These are phyloP conservation scores for Gentiana macrophylla DNA, from an alignment of 257 asterid species.

Conservation along the genomic window DNA sequence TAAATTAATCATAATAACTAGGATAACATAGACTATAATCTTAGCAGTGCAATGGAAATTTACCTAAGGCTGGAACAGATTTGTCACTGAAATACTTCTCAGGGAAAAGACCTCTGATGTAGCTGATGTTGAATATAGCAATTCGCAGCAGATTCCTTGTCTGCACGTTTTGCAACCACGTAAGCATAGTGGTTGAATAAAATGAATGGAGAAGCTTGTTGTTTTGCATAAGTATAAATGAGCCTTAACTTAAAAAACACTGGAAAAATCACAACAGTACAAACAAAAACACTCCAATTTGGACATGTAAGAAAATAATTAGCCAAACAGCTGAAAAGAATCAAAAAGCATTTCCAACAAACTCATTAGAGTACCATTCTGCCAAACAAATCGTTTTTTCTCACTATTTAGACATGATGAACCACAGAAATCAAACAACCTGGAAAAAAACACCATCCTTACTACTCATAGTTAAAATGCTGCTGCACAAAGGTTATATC, in stretches of 20 bases:
- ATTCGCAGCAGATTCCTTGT: constrained; percentile 91
- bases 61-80: constrained; percentile 89
- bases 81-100: constrained; percentile 90
- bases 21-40: too few relatives aligned
- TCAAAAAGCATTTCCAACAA: not conserved
- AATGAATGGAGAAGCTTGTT: not conserved
- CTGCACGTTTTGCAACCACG: constrained; percentile 22
- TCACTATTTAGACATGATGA: too few relatives aligned
- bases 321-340: not conserved
- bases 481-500: too few relatives aligned
- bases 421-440: too few relatives aligned
- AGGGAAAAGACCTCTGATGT: constrained; percentile 95
- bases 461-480: too few relatives aligned
- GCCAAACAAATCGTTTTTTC: too few relatives aligned
- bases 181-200: not conserved
- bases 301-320: not conserved
- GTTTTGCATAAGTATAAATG: not conserved
- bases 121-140: constrained; percentile 94
- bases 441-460: too few relatives aligned
- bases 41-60: not conserved
- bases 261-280: not conserved
- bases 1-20: constrained; percentile 4
- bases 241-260: not conserved
- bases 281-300: too few relatives aligned
- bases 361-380: too few relatives aligned